These are phyloP conservation scores for Paraphoma chrysanthemicola DNA, from an alignment of 2,329 filamentous ascomycete genomes.

Conservation along the genomic window DNA sequence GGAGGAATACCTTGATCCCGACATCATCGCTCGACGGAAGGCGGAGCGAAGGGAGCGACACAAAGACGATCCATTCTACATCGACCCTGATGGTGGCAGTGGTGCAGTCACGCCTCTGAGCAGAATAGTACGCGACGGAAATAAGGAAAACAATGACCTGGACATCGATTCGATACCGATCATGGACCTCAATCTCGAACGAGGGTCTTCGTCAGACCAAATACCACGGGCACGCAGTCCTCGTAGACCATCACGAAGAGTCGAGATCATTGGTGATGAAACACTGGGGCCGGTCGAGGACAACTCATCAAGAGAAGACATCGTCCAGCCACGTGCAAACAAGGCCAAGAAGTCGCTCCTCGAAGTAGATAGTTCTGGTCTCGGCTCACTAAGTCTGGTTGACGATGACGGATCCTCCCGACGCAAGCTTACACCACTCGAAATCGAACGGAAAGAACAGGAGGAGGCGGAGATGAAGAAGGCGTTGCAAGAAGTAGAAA, in stretches of 20 bases:
- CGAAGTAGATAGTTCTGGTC: slow-evolving; percentile 84
- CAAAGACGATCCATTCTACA: slow-evolving; percentile 95
- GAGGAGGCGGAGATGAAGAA: slow-evolving; percentile 89
- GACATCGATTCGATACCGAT: slow-evolving; percentile 97
- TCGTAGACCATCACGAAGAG: slow-evolving; percentile 42
- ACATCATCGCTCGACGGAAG: slow-evolving; percentile 75
- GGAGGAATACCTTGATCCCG: slow-evolving; percentile 69
- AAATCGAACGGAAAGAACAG: slow-evolving; percentile 71
- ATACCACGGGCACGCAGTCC: slow-evolving; percentile 33
- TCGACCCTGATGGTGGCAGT: slow-evolving; percentile 62
- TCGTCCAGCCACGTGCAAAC: slow-evolving; percentile 31
- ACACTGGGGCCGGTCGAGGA: slow-evolving; percentile 51
- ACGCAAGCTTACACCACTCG: slow-evolving; percentile 50
- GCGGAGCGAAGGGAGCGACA: slow-evolving; percentile 82
- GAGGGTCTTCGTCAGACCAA: slow-evolving; percentile 24
- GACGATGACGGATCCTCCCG: slow-evolving; percentile 38
- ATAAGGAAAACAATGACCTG: slow-evolving; percentile 72
- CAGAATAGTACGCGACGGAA: slow-evolving; percentile 71
- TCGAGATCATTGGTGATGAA: slow-evolving; percentile 58
- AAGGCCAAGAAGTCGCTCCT: slow-evolving; percentile 71
- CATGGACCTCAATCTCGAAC: slow-evolving; percentile 83
- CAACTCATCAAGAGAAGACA: slow-evolving; percentile 35
- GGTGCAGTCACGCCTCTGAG: slow-evolving; percentile 79
- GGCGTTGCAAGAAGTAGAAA: slow-evolving; percentile 88
- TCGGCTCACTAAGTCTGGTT: slow-evolving; percentile 75